Base-by-base conservation (phyloP, 352 stramenopile species). In the Globisporangium okanoganense region DNA sequence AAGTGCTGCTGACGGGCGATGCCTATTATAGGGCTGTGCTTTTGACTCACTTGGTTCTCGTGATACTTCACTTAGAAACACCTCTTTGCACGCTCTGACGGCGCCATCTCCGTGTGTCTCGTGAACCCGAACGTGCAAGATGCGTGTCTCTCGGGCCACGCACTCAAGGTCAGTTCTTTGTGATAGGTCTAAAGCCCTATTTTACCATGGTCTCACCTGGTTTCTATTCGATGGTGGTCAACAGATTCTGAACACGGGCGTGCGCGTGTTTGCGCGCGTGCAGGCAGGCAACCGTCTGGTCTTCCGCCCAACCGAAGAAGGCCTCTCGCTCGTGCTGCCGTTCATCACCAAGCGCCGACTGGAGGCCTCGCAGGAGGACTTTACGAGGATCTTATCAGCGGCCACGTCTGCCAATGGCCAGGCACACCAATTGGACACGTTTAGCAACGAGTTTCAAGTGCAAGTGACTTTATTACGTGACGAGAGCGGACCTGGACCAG, bases 241-340 rank as follows among this genome's bases (percentile, higher is more conserved):
- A 16, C 43, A 87, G 69, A 80, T 97, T 33, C 66, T 97, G 20
- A 90, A 96, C 67, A 95, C 87, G 27, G 90, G 90, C 2, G 63
- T 97, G n/a, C 83, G 87, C 16, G 82, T 94, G 36, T 96, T 97
- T 66, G 79, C 88, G 56, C 86, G 86, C 50, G 79, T 87, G 10
- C 74, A 78, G 33, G 58, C 71, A 16, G 70, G 70, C 9, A 66
- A 75, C 3, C 72, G 70, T 6, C 70, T 80, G 24, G 64, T 87
- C 48, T 97, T 94, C 55, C 83, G 90, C 5, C 71, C 89, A 1
- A 85, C 82, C 10, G 82, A 95, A 51, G 90, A 97, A 56, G 90
- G 86, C 5, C 69, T 97, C 24, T 69, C 61, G 0, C 47, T 85
- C 27, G 64, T 96, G 29, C 68, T 94, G 8, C 82, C 84, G 20